phyloP scores from a whole-genome alignment of 1,284 basidiomycete species.

The Fistulina hepatica region DNA sequence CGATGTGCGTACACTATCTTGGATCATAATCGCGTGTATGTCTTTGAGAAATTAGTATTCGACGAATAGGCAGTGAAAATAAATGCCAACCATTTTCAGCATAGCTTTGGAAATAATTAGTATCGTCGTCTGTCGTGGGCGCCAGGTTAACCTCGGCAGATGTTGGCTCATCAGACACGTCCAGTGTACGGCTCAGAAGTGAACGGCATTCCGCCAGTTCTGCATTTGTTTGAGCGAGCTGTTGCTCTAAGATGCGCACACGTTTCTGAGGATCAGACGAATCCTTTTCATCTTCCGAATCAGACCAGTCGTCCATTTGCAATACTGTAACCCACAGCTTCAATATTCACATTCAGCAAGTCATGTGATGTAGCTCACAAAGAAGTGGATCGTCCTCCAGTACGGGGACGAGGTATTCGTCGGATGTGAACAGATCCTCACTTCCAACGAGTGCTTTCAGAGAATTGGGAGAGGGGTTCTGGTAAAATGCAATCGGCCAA shows the following conservation, averaged over 20 bases:
- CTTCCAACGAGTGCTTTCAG: constrained; percentile 39
- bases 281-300: constrained; percentile 29
- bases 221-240: constrained; percentile 39
- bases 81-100: constrained; percentile 70
- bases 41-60: constrained; percentile 30
- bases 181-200: constrained; percentile 41
- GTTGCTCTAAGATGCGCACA: constrained; percentile 42
- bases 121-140: constrained; percentile 65
- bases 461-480: constrained; percentile 43
- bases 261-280: constrained; percentile 29
- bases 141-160: constrained; percentile 27
- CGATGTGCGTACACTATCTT: constrained; percentile 87
- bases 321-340: constrained; percentile 19
- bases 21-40: constrained; percentile 71
- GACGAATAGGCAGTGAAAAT: background rate
- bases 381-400: constrained; percentile 80
- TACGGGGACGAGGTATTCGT: constrained; percentile 70
- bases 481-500: constrained; percentile 4
- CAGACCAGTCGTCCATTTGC: constrained; percentile 59
- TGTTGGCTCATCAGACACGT: constrained; percentile 44
- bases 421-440: constrained; percentile 58
- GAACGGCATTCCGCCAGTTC: constrained; percentile 50
- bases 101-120: constrained; percentile 92
- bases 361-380: constrained; percentile 41
- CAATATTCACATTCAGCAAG: constrained; percentile 1